Percentiles rank a stretch among this genome's conserved stretches.
Conservation (phyloP, 208 protist species). For the Crithidia mellificae region DNA sequence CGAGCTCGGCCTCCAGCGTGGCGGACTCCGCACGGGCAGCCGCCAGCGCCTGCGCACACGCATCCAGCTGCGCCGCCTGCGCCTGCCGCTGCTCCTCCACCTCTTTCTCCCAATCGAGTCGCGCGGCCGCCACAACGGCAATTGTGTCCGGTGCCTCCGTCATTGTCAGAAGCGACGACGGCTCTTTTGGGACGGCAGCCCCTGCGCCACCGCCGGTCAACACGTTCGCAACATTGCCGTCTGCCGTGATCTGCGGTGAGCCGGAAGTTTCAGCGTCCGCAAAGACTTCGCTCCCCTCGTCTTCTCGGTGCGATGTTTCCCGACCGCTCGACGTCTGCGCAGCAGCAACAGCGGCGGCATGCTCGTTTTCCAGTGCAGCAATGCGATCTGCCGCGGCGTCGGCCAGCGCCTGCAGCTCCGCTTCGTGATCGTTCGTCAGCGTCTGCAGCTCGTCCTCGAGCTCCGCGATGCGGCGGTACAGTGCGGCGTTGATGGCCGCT, state of each 20-base stretch:
- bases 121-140: not conserved
- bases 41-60: not conserved
- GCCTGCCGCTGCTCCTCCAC: constrained; percentile 2
- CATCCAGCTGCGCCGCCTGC: not conserved
- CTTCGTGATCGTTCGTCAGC: constrained; percentile 36
- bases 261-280: too few species aligned
- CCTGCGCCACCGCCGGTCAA: too few species aligned
- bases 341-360: constrained; percentile 9
- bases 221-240: too few species aligned
- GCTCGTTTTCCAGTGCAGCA: constrained; percentile 52
- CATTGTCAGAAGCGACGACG: not conserved
- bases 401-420: constrained; percentile 55
- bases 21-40: constrained; percentile 2
- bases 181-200: not conserved
- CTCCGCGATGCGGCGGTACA: constrained; percentile 28
- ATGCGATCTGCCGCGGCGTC: constrained; percentile 57
- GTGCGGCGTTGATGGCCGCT: constrained; percentile 2
- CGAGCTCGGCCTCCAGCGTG: constrained; percentile 2
- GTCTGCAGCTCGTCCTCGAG: constrained; percentile 32
- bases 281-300: constrained; percentile 10
- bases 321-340: too few species aligned
- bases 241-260: too few species aligned
- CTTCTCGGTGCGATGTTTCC: not conserved
- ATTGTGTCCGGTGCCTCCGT: not conserved
- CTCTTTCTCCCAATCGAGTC: constrained; percentile 7